Evolutionary conservation across 202 grass and related monocot genomes (phyloP).

Genomic region (Setaria viridis): DNA sequence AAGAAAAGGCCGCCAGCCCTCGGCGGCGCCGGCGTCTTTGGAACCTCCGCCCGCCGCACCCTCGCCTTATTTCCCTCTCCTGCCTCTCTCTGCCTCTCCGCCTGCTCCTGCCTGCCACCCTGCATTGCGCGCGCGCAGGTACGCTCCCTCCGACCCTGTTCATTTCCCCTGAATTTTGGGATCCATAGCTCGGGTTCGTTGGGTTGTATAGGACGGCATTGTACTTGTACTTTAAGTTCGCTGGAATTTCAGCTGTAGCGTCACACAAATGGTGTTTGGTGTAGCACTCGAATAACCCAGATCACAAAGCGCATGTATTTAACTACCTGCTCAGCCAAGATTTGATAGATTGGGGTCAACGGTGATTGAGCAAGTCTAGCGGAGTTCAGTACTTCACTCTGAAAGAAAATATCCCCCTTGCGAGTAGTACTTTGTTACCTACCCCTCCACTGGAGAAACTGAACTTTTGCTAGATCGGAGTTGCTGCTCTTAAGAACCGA

Average conservation of each 20-base stretch:
- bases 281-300: background rate
- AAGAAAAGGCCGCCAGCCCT: background rate
- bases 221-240: background rate
- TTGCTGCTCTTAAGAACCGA: background rate
- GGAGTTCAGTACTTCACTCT: too few relatives aligned
- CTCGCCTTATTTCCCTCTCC: constrained; percentile 24
- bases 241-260: too few relatives aligned
- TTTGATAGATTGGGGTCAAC: too few relatives aligned
- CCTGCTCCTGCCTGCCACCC: background rate
- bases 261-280: background rate
- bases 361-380: background rate
- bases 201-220: background rate
- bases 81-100: background rate
- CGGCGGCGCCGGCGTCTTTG: constrained; percentile 37
- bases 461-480: background rate
- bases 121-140: constrained; percentile 15
- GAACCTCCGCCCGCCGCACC: constrained; percentile 44
- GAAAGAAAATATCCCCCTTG: background rate
- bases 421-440: background rate
- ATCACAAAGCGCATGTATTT: background rate
- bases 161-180: background rate
- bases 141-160: background rate
- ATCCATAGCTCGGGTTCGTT: background rate
- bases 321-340: background rate
- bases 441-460: background rate